Base-by-base conservation (phyloP, 2,329 filamentous ascomycete genomes). In the Ambrosiella xylebori region DNA sequence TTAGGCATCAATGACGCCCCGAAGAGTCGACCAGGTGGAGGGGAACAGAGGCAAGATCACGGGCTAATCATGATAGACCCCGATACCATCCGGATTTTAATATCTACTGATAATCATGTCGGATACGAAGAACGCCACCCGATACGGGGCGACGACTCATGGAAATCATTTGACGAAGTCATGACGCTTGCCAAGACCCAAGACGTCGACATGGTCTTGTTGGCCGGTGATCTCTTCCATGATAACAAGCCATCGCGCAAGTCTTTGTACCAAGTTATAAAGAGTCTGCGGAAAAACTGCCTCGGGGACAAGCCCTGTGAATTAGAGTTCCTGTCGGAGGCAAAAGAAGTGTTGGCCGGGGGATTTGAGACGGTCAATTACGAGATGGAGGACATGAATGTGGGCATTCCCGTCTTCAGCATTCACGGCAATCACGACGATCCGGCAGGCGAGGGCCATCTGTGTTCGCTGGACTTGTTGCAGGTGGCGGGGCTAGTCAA, bases 361-460 rank as follows among this genome's bases (percentile, higher is more conserved):
- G 84, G 88, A 0, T 95, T 96, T 67, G 84, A 88, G 54, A 86
- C 96, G 68, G 91, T 95, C 70, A 98, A 98, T 70, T 98, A 98
- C 70, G 89, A 97, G 70, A 93, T 98, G 65, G 82, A 88, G 27
- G 88, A 98, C 65, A 96, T 98, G 70, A 98, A 98, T 65, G 82
- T 98, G 61, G 88, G 90, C 1, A 96, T 97, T 58, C 93, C 93
- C 0, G 89, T 98, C 36, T 98, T 98, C 68, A 95, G 91, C 0
- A 98, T 98, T 45, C 94, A 98, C 65, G 93, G 93, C 51, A 98
- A 98, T 66, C 93, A 98, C 68, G 93, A 98, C 66, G 93, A 98
- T 67, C 93, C 93, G 0, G 94, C 90, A n/a, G 93, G 93, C 8
- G 90, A 96, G 65, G 93, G 90, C 9, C 88, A 95, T 67, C 84